These are phyloP conservation scores for Fomes fomentarius DNA, from an alignment of 1,284 basidiomycete species.

Conservation along the genomic window DNA sequence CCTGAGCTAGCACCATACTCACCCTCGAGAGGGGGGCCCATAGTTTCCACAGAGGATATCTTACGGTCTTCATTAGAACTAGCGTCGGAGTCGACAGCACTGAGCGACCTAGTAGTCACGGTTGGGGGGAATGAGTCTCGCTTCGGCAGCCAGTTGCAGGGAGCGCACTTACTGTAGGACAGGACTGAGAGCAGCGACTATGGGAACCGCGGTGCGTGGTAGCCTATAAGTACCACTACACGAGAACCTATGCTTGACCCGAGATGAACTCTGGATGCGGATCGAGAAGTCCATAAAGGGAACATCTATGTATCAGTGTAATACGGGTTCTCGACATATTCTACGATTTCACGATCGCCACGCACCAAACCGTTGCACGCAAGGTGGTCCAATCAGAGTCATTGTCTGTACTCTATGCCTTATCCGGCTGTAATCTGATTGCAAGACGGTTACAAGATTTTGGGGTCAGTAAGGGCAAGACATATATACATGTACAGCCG, in stretches of 20 bases:
- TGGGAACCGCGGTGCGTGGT: not conserved
- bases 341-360: too few relatives aligned
- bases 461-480: too few relatives aligned
- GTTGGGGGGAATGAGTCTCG: too few relatives aligned
- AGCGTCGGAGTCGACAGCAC: not conserved
- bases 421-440: too few relatives aligned
- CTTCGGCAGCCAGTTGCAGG: too few relatives aligned
- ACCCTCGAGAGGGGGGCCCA: constrained; percentile 10
- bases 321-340: constrained; percentile 98
- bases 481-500: too few relatives aligned
- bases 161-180: too few relatives aligned
- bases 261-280: constrained; percentile 93
- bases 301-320: constrained; percentile 45
- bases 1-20: not conserved
- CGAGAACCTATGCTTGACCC: constrained; percentile 99
- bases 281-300: not conserved
- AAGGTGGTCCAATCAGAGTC: too few relatives aligned
- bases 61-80: not conserved
- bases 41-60: not conserved
- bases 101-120: not conserved
- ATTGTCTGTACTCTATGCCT: too few relatives aligned
- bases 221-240: constrained; percentile 32
- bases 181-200: not conserved
- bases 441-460: too few relatives aligned
- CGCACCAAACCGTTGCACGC: too few relatives aligned